Evolutionary conservation across 1,284 basidiomycete genomes (phyloP), one percentile per base, ranked within the genome.

Genomic region (Phellopilus nigrolimitatus): DNA sequence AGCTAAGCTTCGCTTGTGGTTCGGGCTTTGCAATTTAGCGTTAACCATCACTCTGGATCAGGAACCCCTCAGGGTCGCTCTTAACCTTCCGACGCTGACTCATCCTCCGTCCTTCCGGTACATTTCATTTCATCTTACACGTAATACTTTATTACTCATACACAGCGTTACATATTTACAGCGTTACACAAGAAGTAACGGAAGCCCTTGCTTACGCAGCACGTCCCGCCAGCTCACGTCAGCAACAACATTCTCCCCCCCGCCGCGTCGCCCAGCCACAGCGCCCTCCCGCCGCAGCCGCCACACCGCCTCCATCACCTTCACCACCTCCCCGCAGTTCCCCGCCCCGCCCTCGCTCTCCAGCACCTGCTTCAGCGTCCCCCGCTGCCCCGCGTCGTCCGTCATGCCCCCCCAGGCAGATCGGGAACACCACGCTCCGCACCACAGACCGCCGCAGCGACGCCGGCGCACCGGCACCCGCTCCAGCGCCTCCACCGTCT

Each of bases 371-470:
- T 70, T 57, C 27, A 89, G 69, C 57, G 73, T 71, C 1, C 56
- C 40, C 47, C 76, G 73, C 57, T 81, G 71, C 2, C 54, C 53
- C 6, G 34, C 45, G 45, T 78, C 68, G 61, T 81, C 76, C 55
- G 83, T 80, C 53, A 90, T 72, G 60, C 77, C 80, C 1, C 86
- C 87, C 78, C 45, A 90, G 75, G 61, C 82, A 88, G 51, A 87
- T 79, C 43, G 78, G 77, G 59, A 89, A 89, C 57, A 91, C 84
- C 8, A 85, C 87, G 64, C 82, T 87, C 27, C 88, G 74, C 47
- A 88, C 76, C 19, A 89, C 83, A 13, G 76, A 74, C 17, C 78
- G 73, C 21, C 72, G 68, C 36, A 71, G 64, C 39, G 69, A 64
- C 2, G 62, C 60, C 46, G 68, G 66, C 28, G 64, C 62, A 68